Evolutionary conservation across 1,139 yeast genomes (phyloP).

Genomic region (Blastobotrys ciferrii): DNA sequence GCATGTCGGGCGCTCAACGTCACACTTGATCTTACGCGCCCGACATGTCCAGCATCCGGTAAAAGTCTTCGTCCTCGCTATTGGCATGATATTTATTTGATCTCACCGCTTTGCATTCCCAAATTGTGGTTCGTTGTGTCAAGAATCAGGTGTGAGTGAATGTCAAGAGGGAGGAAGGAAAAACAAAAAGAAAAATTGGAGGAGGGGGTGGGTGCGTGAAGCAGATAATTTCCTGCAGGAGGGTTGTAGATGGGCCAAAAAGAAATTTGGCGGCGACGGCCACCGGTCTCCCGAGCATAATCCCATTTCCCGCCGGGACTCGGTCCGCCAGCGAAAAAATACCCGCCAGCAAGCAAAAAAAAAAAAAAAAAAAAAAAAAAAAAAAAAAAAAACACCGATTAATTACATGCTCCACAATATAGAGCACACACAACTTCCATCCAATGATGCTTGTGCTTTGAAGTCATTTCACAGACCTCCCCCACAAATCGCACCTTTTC

Average conservation of each 20-base stretch:
- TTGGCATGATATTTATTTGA: slow-evolving; percentile 9
- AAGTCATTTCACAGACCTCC: too few relatives aligned
- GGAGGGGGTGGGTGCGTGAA: not conserved
- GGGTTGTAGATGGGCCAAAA: not conserved
- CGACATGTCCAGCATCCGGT: slow-evolving; percentile 68
- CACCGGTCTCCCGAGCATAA: not conserved
- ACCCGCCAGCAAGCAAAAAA: too few relatives aligned
- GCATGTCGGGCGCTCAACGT: slow-evolving; percentile 53
- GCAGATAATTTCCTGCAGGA: not conserved
- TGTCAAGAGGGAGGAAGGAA: not conserved
- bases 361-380: not conserved
- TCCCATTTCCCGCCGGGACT: not conserved
- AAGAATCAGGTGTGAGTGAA: not conserved
- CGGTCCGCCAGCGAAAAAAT: too few relatives aligned
- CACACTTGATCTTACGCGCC: slow-evolving; percentile 59
- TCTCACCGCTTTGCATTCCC: not conserved
- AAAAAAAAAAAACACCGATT: not conserved
- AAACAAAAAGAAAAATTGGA: not conserved
- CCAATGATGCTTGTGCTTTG: too few relatives aligned
- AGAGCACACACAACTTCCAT: not conserved
- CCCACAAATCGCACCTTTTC: too few relatives aligned
- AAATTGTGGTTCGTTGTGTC: not conserved
- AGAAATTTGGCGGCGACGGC: not conserved
- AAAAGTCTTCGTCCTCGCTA: slow-evolving; percentile 46
- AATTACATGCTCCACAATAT: not conserved